phyloP scores from a whole-genome alignment of 2,329 filamentous ascomycete species.

The Colletotrichum sp. region DNA sequence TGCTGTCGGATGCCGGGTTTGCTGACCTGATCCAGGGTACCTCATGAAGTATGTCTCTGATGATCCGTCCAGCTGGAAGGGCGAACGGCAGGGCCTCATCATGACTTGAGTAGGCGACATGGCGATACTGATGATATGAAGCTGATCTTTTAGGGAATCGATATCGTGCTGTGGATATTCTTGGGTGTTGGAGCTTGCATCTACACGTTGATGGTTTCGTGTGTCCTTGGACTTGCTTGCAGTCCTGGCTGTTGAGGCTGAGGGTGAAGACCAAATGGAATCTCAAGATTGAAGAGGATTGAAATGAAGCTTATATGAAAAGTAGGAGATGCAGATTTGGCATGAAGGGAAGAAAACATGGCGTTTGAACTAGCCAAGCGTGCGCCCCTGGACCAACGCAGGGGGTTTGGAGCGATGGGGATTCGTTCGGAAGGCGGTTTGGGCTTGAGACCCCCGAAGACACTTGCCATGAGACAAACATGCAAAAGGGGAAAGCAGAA shows the following conservation, averaged over 20 bases:
- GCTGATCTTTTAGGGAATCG: background rate
- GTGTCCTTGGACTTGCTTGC: background rate
- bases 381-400: background rate
- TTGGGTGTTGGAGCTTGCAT: background rate
- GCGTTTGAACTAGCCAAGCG: background rate
- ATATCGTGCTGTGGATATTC: background rate
- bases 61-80: slow-evolving; percentile 11
- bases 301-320: background rate
- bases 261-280: background rate
- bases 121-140: background rate
- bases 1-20: background rate
- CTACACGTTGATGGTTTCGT: background rate
- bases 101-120: slow-evolving; percentile 18
- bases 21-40: slow-evolving; percentile 12
- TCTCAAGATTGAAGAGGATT: background rate
- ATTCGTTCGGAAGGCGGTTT: slow-evolving; percentile 4
- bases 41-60: slow-evolving; percentile 11
- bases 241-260: background rate
- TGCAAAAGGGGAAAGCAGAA: background rate
- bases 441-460: background rate
- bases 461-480: background rate
- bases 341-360: background rate
- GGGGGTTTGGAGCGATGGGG: background rate
- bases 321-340: background rate
- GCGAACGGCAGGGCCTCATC: background rate